Conservation (phyloP, 306 rosid species). For the Inga oerstediana region DNA sequence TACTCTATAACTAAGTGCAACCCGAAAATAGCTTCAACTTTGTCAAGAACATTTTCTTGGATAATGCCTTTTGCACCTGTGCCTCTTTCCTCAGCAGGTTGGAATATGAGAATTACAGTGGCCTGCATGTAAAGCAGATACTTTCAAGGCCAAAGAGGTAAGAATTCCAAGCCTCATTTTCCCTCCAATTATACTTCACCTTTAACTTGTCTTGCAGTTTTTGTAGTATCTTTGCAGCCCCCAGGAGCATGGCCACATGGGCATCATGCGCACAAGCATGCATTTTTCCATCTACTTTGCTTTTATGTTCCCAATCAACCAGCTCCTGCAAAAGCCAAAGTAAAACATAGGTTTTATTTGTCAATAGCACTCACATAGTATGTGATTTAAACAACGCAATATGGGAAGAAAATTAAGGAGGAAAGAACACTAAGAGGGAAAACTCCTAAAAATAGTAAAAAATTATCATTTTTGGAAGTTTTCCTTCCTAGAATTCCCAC, state of each 20-base stretch:
- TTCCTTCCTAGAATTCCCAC: too few relatives aligned
- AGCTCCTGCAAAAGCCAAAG: slow-evolving; percentile 48
- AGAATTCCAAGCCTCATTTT: slow-evolving; percentile 7
- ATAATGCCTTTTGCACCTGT: slow-evolving; percentile 83
- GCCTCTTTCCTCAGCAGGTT: slow-evolving; percentile 91
- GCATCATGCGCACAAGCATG: slow-evolving; percentile 97
- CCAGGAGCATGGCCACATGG: slow-evolving; percentile 88
- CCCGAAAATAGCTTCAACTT: slow-evolving; percentile 81
- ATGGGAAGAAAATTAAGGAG: too few relatives aligned
- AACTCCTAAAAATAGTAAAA: too few relatives aligned
- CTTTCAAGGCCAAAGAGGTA: background rate
- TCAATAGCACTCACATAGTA: background rate
- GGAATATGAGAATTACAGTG: slow-evolving; percentile 76
- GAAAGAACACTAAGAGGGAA: too few relatives aligned
- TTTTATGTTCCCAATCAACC: slow-evolving; percentile 88
- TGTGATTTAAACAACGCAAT: background rate
- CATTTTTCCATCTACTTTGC: slow-evolving; percentile 86
- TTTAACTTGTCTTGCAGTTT: slow-evolving; percentile 55
- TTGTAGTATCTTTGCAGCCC: slow-evolving; percentile 82
- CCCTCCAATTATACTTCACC: slow-evolving; percentile 41
- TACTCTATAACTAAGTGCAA: slow-evolving; percentile 51
- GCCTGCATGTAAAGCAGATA: slow-evolving; percentile 50
- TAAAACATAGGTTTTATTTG: background rate
- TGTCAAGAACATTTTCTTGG: slow-evolving; percentile 65
- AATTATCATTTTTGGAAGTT: too few relatives aligned